Evolutionary conservation across 1,139 yeast genomes (phyloP).

Genomic region (Magnusiomyces clavatus): DNA sequence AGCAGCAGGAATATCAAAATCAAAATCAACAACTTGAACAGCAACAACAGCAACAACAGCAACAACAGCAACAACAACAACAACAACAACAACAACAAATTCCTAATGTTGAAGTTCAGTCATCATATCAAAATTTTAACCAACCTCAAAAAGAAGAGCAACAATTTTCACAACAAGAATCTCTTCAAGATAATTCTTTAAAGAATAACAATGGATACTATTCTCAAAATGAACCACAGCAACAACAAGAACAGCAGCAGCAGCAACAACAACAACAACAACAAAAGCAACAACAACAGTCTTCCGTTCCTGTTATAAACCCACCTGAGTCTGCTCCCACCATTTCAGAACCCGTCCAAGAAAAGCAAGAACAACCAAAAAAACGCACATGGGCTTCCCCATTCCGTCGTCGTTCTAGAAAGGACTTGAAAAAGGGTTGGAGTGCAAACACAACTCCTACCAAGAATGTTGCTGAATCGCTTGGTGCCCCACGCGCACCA

Average conservation of each 20-base stretch:
- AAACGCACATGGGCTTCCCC: constrained; percentile 36
- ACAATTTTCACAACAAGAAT: too few species aligned
- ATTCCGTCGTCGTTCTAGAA: constrained; percentile 29
- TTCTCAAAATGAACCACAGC: background rate
- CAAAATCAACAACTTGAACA: background rate
- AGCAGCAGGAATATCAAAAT: background rate
- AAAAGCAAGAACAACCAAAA: constrained; percentile 15
- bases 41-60: background rate
- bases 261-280: background rate
- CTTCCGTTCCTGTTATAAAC: background rate
- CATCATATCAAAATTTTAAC: background rate
- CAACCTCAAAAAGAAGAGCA: background rate
- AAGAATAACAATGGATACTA: background rate
- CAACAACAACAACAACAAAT: background rate
- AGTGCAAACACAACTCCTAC: constrained; percentile 15
- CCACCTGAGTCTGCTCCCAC: background rate
- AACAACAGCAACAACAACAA: too few species aligned
- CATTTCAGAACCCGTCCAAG: background rate
- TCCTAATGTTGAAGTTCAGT: background rate
- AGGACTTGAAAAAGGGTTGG: constrained; percentile 26
- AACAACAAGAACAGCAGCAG: background rate
- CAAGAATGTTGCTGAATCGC: background rate
- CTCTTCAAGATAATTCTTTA: background rate
- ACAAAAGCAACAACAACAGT: background rate
- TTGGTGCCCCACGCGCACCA: constrained; percentile 2